Evolutionary conservation across 2,329 filamentous ascomycete genomes (phyloP).

Genomic region (Cladosporium sp.): DNA sequence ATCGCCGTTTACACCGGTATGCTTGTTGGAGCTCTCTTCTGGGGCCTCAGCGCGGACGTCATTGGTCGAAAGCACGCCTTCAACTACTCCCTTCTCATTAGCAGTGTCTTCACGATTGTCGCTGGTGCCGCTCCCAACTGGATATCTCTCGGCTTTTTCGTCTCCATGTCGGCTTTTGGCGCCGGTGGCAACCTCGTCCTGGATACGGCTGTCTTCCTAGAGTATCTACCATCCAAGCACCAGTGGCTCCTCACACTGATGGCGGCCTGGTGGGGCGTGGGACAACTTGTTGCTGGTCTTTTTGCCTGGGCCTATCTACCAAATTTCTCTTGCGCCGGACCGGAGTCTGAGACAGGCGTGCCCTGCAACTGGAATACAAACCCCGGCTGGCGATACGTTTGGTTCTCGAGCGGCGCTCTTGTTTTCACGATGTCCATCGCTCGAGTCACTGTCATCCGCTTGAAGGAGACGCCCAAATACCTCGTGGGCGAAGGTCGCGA

Average conservation of each 20-base stretch:
- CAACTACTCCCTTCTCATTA: conserved; percentile 65
- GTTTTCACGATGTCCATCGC: conserved; percentile 56
- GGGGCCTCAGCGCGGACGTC: conserved; percentile 67
- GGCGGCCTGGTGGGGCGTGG: conserved; percentile 58
- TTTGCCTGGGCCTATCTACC: conserved; percentile 57
- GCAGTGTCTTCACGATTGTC: conserved; percentile 61
- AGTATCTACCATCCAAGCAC: conserved; percentile 57
- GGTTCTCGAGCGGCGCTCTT: conserved; percentile 54
- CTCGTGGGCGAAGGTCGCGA: conserved; percentile 56
- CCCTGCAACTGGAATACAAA: conserved; percentile 55
- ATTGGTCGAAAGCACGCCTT: conserved; percentile 69
- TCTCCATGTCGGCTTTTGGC: conserved; percentile 64
- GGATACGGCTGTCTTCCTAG: conserved; percentile 61
- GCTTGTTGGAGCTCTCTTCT: conserved; percentile 62
- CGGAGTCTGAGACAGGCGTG: conserved; percentile 37
- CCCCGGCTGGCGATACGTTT: conserved; percentile 59
- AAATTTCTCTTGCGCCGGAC: conserved; percentile 48
- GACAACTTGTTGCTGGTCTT: conserved; percentile 54
- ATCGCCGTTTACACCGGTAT: conserved; percentile 61
- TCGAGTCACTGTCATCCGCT: conserved; percentile 55
- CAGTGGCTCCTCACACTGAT: conserved; percentile 67
- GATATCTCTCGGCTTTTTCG: conserved; percentile 63
- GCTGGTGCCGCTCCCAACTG: conserved; percentile 69
- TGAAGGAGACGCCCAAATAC: conserved; percentile 59
- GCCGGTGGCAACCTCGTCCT: conserved; percentile 64